A percentile compares a stretch with the other conserved stretches of the same genome.
Evolutionary conservation across 331 rosid species (phyloP).

Genomic region (Quercus tomentella): DNA sequence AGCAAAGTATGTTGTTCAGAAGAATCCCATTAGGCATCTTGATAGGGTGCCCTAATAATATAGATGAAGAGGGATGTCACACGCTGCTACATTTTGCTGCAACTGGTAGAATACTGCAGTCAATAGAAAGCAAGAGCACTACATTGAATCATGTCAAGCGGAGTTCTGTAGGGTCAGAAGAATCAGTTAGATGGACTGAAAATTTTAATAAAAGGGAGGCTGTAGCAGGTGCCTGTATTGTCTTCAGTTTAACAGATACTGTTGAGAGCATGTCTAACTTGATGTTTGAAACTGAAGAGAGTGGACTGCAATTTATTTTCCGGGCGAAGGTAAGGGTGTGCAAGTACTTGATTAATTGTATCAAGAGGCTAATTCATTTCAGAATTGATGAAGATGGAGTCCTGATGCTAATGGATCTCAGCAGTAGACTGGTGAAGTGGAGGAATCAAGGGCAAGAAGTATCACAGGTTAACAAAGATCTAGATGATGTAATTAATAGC

Average conservation of each 20-base stretch:
- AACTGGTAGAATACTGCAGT: slow-evolving; percentile 18
- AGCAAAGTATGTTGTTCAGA: slow-evolving; percentile 20
- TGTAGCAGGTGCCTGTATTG: slow-evolving; percentile 25
- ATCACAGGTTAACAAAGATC: slow-evolving; percentile 13
- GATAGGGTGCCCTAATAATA: slow-evolving; percentile 17
- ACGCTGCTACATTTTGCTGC: slow-evolving; percentile 40
- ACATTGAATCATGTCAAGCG: slow-evolving; percentile 4
- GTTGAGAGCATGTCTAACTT: slow-evolving; percentile 26
- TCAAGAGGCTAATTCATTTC: slow-evolving; percentile 26
- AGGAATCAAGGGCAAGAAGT: slow-evolving; percentile 31
- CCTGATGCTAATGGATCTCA: slow-evolving; percentile 21
- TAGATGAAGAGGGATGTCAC: slow-evolving; percentile 23
- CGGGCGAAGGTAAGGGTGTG: slow-evolving; percentile 13
- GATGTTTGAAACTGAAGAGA: slow-evolving; percentile 19
- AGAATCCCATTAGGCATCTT: slow-evolving; percentile 35
- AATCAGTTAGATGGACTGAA: slow-evolving; percentile 7
- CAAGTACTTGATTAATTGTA: slow-evolving; percentile 28
- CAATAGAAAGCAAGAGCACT: slow-evolving; percentile 1
- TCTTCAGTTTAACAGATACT: slow-evolving; percentile 24
- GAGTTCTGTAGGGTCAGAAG: slow-evolving; percentile 2
- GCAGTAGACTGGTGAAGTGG: slow-evolving; percentile 33
- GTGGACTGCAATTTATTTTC: slow-evolving; percentile 20
- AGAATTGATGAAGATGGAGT: slow-evolving; percentile 15
- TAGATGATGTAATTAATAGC: slow-evolving; percentile 20
- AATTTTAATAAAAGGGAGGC: slow-evolving; percentile 23